Evolutionary conservation across 768 basidiomycete species (phyloP).

Genomic region (Cyclocybe aegerita): DNA sequence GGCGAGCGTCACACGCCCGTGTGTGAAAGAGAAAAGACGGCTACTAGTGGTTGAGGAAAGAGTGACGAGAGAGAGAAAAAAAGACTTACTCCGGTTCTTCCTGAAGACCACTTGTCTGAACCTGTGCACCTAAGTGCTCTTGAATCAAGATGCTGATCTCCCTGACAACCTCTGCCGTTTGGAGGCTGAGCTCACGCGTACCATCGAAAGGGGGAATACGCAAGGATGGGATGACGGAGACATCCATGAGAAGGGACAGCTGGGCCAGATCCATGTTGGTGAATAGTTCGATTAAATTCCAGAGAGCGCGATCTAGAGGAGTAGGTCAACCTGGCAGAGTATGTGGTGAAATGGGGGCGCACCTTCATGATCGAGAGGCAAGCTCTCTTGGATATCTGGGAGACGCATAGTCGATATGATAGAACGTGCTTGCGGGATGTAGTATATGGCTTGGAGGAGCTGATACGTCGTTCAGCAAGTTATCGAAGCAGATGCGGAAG

Average conservation of each 20-base stretch:
- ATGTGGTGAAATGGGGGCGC: background rate
- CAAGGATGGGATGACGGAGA: conserved; percentile 47
- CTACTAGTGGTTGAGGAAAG: conserved; percentile 20
- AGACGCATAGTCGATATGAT: conserved; percentile 31
- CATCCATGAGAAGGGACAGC: conserved; percentile 27
- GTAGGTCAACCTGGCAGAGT: background rate
- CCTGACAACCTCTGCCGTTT: conserved; percentile 50
- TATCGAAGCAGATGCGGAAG: background rate
- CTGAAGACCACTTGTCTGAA: conserved; percentile 16
- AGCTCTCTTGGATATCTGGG: conserved; percentile 21
- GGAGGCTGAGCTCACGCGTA: background rate
- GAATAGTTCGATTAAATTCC: conserved; percentile 64
- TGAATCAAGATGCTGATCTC: conserved; percentile 45
- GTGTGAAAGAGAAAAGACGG: conserved; percentile 54
- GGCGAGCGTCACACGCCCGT: conserved; percentile 45
- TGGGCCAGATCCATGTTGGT: conserved; percentile 68
- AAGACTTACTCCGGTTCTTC: conserved; percentile 31
- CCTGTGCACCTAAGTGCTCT: conserved; percentile 35
- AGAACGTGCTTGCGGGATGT: conserved; percentile 64
- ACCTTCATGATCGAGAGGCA: conserved; percentile 28
- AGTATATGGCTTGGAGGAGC: conserved; percentile 61
- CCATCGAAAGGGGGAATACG: conserved; percentile 23
- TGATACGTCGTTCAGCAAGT: conserved; percentile 8
- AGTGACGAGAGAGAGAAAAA: background rate
- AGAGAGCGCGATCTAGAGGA: conserved; percentile 44